Conservation (phyloP, 441 rosid genomes). For the Eutrema salsugineum region DNA sequence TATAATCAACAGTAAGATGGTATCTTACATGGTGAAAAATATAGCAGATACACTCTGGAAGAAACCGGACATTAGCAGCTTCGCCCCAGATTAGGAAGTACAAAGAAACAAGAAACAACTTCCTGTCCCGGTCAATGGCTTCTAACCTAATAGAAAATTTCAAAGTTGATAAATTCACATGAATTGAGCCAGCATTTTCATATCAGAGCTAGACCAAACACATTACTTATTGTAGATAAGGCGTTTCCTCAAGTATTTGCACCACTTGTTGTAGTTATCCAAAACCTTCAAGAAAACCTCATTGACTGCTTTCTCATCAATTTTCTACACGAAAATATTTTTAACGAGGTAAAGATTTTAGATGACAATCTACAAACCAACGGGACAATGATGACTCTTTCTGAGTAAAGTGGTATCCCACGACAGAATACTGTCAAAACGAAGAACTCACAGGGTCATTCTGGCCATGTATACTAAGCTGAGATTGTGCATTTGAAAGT, state of each 20-base stretch:
- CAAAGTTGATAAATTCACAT: slow-evolving; percentile 12
- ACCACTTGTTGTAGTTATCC: slow-evolving; percentile 98
- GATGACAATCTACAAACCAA: slow-evolving; percentile 2
- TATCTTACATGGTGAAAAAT: slow-evolving; percentile 92
- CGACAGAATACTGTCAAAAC: neutral
- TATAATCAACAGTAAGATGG: slow-evolving; percentile 9
- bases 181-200: slow-evolving; percentile 15
- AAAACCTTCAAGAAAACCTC: slow-evolving; percentile 91
- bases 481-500: slow-evolving; percentile 92
- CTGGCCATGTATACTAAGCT: slow-evolving; percentile 54
- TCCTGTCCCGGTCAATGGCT: slow-evolving; percentile 91
- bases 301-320: slow-evolving; percentile 95
- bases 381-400: neutral
- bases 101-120: slow-evolving; percentile 89
- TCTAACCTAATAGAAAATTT: slow-evolving; percentile 53
- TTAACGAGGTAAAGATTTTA: neutral
- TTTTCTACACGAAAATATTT: slow-evolving; percentile 51
- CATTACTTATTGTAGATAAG: slow-evolving; percentile 81
- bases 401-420: slow-evolving; percentile 5
- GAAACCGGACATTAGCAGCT: slow-evolving; percentile 99
- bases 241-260: slow-evolving; percentile 86
- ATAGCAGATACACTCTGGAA: slow-evolving; percentile 98
- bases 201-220: slow-evolving; percentile 23
- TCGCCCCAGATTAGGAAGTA: slow-evolving; percentile 99
- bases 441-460: slow-evolving; percentile 82